These are phyloP conservation scores for Elsinoe australis DNA, from an alignment of 2,329 filamentous ascomycete species.

Conservation along the genomic window DNA sequence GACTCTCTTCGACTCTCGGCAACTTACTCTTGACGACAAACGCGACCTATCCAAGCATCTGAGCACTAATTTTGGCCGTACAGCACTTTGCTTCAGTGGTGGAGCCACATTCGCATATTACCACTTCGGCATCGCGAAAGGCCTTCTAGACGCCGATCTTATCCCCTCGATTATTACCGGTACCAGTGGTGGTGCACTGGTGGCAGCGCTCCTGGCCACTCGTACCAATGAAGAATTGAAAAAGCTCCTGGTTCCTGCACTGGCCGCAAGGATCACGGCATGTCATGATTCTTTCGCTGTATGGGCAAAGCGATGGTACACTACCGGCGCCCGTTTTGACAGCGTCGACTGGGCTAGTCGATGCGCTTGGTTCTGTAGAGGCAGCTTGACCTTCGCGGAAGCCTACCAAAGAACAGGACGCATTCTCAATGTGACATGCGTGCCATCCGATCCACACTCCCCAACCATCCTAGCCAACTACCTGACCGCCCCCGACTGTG, in stretches of 20 bases:
- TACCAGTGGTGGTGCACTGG: constrained; percentile 85
- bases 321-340: constrained; percentile 88
- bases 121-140: constrained; percentile 87
- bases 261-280: constrained; percentile 77
- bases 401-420: constrained; percentile 90
- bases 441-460: constrained; percentile 90
- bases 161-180: constrained; percentile 93
- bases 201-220: constrained; percentile 80
- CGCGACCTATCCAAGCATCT: constrained; percentile 77
- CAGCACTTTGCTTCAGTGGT: constrained; percentile 85
- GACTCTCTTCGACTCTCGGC: constrained; percentile 60
- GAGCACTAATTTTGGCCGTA: constrained; percentile 83
- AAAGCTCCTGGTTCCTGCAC: constrained; percentile 71
- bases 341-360: constrained; percentile 81
- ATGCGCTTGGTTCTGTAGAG: constrained; percentile 82
- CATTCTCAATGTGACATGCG: constrained; percentile 91
- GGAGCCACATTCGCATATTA: constrained; percentile 95
- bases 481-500: constrained; percentile 88
- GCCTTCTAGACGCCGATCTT: constrained; percentile 74
- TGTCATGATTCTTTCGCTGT: constrained; percentile 69
- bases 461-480: constrained; percentile 92
- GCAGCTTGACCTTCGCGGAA: constrained; percentile 89
- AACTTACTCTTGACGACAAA: constrained; percentile 66
- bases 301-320: constrained; percentile 82
- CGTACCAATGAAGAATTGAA: constrained; percentile 88